Evolutionary conservation across 2,329 filamentous ascomycete genomes (phyloP), one percentile per base, ranked within the genome.

Genomic region (Cladosporium velox): DNA sequence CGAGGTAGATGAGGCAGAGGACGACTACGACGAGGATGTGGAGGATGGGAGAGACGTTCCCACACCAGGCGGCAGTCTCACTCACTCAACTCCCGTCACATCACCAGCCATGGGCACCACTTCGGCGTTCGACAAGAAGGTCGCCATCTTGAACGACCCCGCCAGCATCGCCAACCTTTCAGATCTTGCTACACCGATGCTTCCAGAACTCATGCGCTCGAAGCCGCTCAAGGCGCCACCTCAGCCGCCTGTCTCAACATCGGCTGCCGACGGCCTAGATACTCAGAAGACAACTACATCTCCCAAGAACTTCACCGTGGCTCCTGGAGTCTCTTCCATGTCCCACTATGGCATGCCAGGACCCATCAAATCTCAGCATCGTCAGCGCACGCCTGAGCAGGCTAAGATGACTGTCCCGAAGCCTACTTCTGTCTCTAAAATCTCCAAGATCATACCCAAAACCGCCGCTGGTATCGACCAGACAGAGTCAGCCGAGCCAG

Each of bases 1-100:
- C n/a, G 41, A 47, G 41, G n/a, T 47, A 5, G 8, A 47, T 12
- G 41, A 47, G 8, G 49, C 49, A 30, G 52, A 35, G 15, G 30
- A 35, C 6, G 26, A 15, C 11, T 12, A n/a, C 18, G 26, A 47
- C 12, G 58, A 69, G 63, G 70, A 64, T 57, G 60, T 57, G 66
- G 14, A 44, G 14, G 52, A 55, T 35, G 52, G 21, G 24, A 4
- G 34, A 28, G 28, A 44, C 44, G 41, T 28, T 14, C 30, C 47
- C 18, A 47, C 59, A 1, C 54, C 38, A 26, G 59, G 24, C 15
- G 63, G 47, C 8, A 32, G 49, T 11, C 2, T 8, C 14, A 26
- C 24, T 21, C 51, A 34, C 3, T 55, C 34, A 5, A 47, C 61
- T n/a, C 51, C 34, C 32, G 26, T 11, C 34, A 47, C 35, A 21